Evolutionary conservation across 805 yeast species (phyloP), one percentile per base, ranked within the genome.

Genomic region (Wickerhamiella domercqiae): DNA sequence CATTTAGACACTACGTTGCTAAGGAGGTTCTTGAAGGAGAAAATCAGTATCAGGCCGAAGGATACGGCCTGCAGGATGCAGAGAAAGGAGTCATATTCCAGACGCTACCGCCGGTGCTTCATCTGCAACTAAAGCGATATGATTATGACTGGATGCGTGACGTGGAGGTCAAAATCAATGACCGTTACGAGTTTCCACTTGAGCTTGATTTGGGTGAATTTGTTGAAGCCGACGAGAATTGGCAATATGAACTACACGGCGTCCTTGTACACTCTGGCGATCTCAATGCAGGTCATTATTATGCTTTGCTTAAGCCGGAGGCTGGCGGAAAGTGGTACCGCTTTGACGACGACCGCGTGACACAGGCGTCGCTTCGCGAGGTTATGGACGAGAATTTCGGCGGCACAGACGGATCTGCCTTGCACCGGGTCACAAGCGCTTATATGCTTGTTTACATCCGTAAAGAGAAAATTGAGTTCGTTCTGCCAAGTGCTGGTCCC

Each of bases 261-360:
- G 98, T 90, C 2, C 63, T 90, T 40, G 96, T 90, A 9, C 99
- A 90, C 56, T 78, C 84, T 30, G 99, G 99, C 42, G 94, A 87
- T 52, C 77, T 90, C 35, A 80, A 94, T 7, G 80, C 86, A 32
- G 99, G 99, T 16, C 99, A 90, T 54, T 90, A 90, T 57, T 90
- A 90, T 53, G 90, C 98, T 0, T 69, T 90, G 73, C 75, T 90
- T 37, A 84, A 76, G 55, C 97, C 97, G 2, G 68, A 68, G 19
- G 61, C 67, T 2, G 64, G 69, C 16, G 76, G 73, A 37, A 60
- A 68, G 29, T 90, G 98, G 98, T 77, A 70, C 55, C 68, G 87
- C 52, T 90, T 87, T 62, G 99, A 90, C 56, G 99, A 90, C 57
- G 98, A 90, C 52, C 71, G 76, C 42, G 99, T 90, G 21, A 80